These are phyloP conservation scores for Lizonia empirigonia DNA, from an alignment of 2,329 filamentous ascomycete species.

Conservation along the genomic window DNA sequence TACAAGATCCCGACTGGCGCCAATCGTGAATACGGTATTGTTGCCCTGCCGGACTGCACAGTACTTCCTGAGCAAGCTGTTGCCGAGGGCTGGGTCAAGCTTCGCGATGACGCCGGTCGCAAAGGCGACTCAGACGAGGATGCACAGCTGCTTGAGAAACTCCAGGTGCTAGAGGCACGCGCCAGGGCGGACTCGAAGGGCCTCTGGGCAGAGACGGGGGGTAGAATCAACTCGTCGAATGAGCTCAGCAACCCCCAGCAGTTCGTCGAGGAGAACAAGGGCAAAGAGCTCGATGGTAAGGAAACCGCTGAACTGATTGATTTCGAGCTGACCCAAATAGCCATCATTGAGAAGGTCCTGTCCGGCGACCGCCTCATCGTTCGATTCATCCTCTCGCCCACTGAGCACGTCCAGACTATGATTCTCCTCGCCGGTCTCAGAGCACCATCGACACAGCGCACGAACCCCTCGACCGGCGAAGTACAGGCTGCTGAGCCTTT, in stretches of 20 bases:
- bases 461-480: constrained; percentile 76
- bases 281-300: constrained; percentile 75
- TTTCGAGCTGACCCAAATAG: constrained; percentile 32
- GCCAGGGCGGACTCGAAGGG: constrained; percentile 82
- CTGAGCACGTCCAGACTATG: constrained; percentile 87
- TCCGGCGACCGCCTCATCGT: constrained; percentile 89
- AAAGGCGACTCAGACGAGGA: constrained; percentile 86
- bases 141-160: constrained; percentile 71
- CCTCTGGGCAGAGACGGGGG: constrained; percentile 72
- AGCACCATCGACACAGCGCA: constrained; percentile 85
- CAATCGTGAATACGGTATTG: constrained; percentile 85
- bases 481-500: constrained; percentile 86
- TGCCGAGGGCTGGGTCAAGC: constrained; percentile 88
- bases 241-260: constrained; percentile 76
- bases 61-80: constrained; percentile 79
- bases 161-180: constrained; percentile 76
- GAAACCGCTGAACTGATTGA: background rate
- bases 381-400: constrained; percentile 77
- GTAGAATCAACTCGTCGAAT: constrained; percentile 75
- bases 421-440: constrained; percentile 88
- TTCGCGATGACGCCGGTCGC: constrained; percentile 90
- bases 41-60: constrained; percentile 73
- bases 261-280: constrained; percentile 84
- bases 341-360: constrained; percentile 85
- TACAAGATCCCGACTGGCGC: constrained; percentile 81